A percentile compares a stretch with the other conserved stretches of the same genome.
Conservation (phyloP, 2,329 filamentous ascomycete species). For the Fusarium haematococcum region DNA sequence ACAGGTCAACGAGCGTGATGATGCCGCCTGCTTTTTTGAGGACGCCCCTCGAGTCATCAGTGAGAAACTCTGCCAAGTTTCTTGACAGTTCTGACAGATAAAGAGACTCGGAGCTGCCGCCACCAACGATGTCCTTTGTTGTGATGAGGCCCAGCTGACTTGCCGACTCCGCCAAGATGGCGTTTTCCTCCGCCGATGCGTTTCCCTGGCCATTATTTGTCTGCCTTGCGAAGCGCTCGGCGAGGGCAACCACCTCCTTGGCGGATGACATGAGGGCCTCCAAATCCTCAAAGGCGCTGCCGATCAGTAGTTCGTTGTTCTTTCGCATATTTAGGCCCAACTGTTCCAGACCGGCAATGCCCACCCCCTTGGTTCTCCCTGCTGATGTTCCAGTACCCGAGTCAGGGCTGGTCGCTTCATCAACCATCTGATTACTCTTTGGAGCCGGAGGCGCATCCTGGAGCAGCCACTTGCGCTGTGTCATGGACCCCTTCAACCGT, state of each 20-base stretch:
- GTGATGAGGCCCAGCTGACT: constrained; percentile 90
- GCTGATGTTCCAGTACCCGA: constrained; percentile 42
- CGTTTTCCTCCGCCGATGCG: constrained; percentile 76
- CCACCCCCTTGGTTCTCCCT: constrained; percentile 72
- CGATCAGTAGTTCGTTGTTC: constrained; percentile 94
- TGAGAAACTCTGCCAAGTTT: constrained; percentile 88
- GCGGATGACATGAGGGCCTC: constrained; percentile 98
- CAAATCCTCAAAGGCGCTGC: constrained; percentile 93
- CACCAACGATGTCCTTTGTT: constrained; percentile 93
- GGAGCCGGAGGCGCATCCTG: constrained; percentile 91
- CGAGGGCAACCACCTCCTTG: constrained; percentile 93
- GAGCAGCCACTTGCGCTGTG: constrained; percentile 95
- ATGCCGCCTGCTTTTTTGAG: constrained; percentile 86
- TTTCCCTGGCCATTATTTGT: constrained; percentile 68
- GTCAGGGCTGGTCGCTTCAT: constrained; percentile 50
- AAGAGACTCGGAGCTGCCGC: constrained; percentile 79
- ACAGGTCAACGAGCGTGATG: constrained; percentile 89
- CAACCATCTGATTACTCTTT: constrained; percentile 60
- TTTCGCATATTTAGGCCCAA: constrained; percentile 85
- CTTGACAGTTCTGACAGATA: constrained; percentile 90
- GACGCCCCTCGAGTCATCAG: constrained; percentile 84
- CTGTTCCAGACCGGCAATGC: constrained; percentile 92
- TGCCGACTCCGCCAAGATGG: constrained; percentile 79
- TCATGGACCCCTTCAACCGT: constrained; percentile 85
- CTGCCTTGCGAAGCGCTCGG: constrained; percentile 85